Evolutionary conservation across 1,284 basidiomycete species (phyloP).

Genomic region (Anthracocystis panici-leucophaei): DNA sequence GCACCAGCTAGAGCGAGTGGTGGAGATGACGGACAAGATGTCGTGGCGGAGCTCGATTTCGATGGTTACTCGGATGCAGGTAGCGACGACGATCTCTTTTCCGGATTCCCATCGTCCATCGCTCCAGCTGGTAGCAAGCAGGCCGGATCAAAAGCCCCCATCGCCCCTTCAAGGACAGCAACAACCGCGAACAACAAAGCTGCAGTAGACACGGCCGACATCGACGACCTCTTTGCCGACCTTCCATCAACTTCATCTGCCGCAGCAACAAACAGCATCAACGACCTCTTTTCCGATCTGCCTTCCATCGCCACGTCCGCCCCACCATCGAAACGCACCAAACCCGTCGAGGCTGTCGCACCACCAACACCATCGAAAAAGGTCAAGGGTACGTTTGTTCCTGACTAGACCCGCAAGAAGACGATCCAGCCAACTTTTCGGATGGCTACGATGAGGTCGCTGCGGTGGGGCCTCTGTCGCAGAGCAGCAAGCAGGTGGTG

Average conservation of each 20-base stretch:
- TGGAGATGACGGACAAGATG: conserved; percentile 17
- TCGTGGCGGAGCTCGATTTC: conserved; percentile 38
- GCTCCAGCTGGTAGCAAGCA: conserved; percentile 12
- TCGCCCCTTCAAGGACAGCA: not conserved
- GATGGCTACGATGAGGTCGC: conserved; percentile 64
- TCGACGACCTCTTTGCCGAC: conserved; percentile 36
- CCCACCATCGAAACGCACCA: conserved; percentile 11
- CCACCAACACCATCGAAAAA: conserved; percentile 14
- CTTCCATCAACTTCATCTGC: not conserved
- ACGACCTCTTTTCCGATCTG: conserved; percentile 40
- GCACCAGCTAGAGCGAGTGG: not conserved
- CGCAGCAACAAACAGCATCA: conserved; percentile 2
- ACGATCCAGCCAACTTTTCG: conserved; percentile 56
- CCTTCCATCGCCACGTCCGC: conserved; percentile 7
- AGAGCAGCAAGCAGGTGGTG: conserved; percentile 10
- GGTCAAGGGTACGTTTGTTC: conserved; percentile 27
- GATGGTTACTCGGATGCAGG: conserved; percentile 36
- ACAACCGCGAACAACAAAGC: not conserved
- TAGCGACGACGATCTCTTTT: conserved; percentile 45
- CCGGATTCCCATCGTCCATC: conserved; percentile 30
- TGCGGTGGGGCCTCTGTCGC: conserved; percentile 6
- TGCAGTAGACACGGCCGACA: conserved; percentile 30
- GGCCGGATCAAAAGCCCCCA: conserved; percentile 3
- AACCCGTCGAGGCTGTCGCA: conserved; percentile 1
- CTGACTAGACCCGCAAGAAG: conserved; percentile 52